phyloP scores from a whole-genome alignment of 2,329 filamentous ascomycete genomes.

The Blumeria graminis region DNA sequence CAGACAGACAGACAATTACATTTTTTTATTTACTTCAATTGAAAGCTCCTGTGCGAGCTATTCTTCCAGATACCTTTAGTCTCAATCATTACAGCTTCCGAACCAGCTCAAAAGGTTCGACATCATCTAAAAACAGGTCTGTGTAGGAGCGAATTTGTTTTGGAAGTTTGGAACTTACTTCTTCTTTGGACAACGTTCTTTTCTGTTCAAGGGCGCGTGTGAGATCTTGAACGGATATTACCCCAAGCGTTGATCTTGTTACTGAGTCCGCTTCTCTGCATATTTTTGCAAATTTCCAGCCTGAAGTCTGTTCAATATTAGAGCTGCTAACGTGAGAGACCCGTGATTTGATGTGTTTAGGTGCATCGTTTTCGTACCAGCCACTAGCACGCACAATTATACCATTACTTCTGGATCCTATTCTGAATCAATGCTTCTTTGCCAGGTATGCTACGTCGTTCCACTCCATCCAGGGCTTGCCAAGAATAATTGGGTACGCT shows the following conservation, averaged over 20 bases:
- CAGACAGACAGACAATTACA: too few species aligned
- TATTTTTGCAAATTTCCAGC: not conserved
- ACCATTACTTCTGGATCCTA: not conserved
- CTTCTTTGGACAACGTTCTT: not conserved
- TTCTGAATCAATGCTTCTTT: not conserved
- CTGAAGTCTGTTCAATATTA: not conserved
- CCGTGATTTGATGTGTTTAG: not conserved
- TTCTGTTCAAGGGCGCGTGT: not conserved
- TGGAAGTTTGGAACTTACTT: not conserved
- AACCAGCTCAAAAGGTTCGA: too few species aligned
- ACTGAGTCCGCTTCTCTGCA: not conserved
- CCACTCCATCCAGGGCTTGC: not conserved
- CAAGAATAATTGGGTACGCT: not conserved
- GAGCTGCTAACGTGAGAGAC: not conserved
- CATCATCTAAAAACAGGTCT: not conserved
- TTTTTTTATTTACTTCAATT: too few species aligned
- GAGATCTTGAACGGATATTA: not conserved
- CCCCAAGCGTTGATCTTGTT: not conserved
- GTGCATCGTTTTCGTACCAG: not conserved
- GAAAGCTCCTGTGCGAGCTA: too few species aligned
- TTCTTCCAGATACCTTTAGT: too few species aligned
- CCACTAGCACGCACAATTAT: not conserved
- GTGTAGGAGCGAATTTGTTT: not conserved
- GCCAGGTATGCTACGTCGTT: not conserved
- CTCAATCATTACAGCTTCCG: too few species aligned